Evolutionary conservation across 2,329 filamentous ascomycete species (phyloP).

Genomic region (Cladosporium halotolerans): DNA sequence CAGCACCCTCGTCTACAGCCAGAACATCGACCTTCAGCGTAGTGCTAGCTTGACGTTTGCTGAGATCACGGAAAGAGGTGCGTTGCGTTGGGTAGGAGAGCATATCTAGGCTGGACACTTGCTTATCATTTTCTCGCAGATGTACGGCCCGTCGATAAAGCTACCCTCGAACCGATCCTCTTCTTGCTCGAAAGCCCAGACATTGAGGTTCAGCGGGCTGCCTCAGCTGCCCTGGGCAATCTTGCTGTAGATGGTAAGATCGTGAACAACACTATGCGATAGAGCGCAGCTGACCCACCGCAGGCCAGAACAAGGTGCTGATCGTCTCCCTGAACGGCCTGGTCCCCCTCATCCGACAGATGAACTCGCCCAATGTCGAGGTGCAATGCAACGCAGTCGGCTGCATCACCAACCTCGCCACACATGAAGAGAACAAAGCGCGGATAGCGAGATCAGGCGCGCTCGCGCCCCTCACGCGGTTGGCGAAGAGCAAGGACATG

Average conservation of each 20-base stretch:
- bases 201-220: slow-evolving; percentile 93
- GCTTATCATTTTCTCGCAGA: slow-evolving; percentile 49
- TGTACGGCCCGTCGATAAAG: slow-evolving; percentile 89
- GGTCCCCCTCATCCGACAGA: slow-evolving; percentile 87
- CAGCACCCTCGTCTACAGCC: slow-evolving; percentile 94
- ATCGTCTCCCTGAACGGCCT: slow-evolving; percentile 91
- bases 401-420: slow-evolving; percentile 96
- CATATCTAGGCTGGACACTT: slow-evolving; percentile 3
- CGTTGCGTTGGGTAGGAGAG: slow-evolving; percentile 8
- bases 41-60: slow-evolving; percentile 98
- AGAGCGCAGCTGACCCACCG: slow-evolving; percentile 36
- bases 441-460: slow-evolving; percentile 96
- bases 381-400: slow-evolving; percentile 99
- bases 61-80: slow-evolving; percentile 97
- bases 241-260: slow-evolving; percentile 85
- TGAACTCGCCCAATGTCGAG: slow-evolving; percentile 96
- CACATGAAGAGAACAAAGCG: slow-evolving; percentile 98
- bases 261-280: no score
- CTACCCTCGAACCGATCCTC: slow-evolving; percentile 92
- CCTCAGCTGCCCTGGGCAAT: slow-evolving; percentile 92
- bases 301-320: slow-evolving; percentile 94
- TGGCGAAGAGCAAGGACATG: slow-evolving; percentile 98
- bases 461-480: slow-evolving; percentile 77
- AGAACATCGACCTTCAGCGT: slow-evolving; percentile 95
- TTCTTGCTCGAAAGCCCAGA: slow-evolving; percentile 92